Conservation (phyloP, 164 flowering plant genomes). For the Warburgia ugandensis region DNA sequence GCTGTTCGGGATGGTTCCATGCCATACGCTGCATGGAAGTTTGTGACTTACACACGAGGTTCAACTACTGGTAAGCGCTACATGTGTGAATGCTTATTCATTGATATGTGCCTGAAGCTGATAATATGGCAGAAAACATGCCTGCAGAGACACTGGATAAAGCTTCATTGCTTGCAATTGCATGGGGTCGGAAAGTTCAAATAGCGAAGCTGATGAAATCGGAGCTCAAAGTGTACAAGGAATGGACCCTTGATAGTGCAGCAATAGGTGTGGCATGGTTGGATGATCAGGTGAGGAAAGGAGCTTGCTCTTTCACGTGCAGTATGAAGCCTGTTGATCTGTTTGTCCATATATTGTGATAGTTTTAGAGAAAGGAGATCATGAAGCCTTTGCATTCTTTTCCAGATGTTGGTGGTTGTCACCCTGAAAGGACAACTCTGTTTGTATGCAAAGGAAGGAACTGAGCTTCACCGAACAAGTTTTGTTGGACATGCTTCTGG, state of each 20-base stretch:
- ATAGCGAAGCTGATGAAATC: slow-evolving; percentile 86
- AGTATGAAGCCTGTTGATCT: too few relatives aligned
- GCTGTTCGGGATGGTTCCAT: slow-evolving; percentile 88
- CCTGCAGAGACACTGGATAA: slow-evolving; percentile 42
- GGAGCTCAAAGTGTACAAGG: slow-evolving; percentile 58
- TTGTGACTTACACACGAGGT: slow-evolving; percentile 24
- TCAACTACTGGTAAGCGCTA: slow-evolving; percentile 50
- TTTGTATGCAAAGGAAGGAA: slow-evolving; percentile 78
- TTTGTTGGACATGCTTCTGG: slow-evolving; percentile 50
- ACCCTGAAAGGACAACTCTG: slow-evolving; percentile 68
- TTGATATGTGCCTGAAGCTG: slow-evolving; percentile 6
- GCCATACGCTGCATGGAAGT: slow-evolving; percentile 97
- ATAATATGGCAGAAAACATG: slow-evolving; percentile 31
- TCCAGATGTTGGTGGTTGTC: slow-evolving; percentile 92
- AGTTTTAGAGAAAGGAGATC: not conserved
- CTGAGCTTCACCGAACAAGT: slow-evolving; percentile 77
- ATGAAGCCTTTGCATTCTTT: slow-evolving; percentile 6
- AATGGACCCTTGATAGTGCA: slow-evolving; percentile 78
- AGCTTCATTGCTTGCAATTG: slow-evolving; percentile 81
- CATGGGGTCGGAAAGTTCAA: slow-evolving; percentile 91
- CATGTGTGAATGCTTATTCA: not conserved
- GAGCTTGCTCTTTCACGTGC: not conserved
- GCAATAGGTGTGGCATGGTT: slow-evolving; percentile 92
- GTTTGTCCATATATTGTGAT: too few relatives aligned
- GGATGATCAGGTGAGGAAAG: slow-evolving; percentile 71